Base-by-base conservation (phyloP, 352 stramenopile species). In the Phytophthora tentaculata region DNA sequence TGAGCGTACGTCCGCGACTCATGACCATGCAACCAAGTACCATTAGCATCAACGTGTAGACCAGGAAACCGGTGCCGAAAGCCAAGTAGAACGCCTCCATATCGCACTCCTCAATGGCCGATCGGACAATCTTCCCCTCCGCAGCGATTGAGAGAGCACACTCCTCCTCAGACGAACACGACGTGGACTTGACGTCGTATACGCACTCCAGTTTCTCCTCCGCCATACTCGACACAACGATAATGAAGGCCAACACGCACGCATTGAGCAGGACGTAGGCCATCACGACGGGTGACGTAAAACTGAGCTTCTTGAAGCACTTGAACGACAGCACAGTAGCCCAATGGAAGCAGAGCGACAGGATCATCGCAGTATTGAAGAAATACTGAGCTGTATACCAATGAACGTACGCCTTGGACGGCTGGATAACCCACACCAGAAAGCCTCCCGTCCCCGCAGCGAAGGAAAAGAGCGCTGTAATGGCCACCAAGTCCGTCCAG, bases 281-380 rank as follows among this genome's bases (percentile, higher is more conserved):
- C 53, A 94, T 53, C n/a, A 94, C 81, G 2, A 89, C 86, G 1
- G 88, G 86, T 3, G 86, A 94, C 54, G 83, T 96, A 45, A 87
- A 80, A 7, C 73, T 92, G 41, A 96, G 70, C 67, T 96, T 96
- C 66, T 94, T 94, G 61, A 96, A 96, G 39, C 81, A 86, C 71
- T 93, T 91, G 69, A 95, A 92, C 13, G 86, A 89, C 14, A 96
- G 68, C 12, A 96, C 88, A 35, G 83, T 90, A 5, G 86, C 82
- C 85, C 82, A 96, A 61, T 96, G 88, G 57, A 96, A 96, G 56
- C 88, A 95, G n/a, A 96, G 53, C 62, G 88, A 91, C 61, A 96
- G 49, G 64, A 96, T 89, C 86, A 95, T 96, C 19, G 90, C 78
- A 7, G 81, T 88, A 65, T 91, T 94, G 73, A 96, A 96, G 61